Conservation (phyloP, 2,329 filamentous ascomycete species). For the Calonectria crousiana region DNA sequence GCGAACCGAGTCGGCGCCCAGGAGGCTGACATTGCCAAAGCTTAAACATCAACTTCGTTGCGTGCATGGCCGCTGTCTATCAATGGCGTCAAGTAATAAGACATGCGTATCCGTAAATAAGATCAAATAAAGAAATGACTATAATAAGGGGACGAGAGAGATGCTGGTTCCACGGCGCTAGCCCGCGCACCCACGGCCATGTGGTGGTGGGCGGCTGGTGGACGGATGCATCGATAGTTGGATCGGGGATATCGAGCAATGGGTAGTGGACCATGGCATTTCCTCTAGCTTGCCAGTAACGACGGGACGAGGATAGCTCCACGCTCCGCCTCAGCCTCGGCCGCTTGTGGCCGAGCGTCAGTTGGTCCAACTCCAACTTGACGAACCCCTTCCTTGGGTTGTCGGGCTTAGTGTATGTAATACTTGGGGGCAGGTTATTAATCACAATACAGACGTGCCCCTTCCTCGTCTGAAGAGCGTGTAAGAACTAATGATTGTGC, state of each 20-base stretch:
- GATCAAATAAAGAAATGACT: not conserved
- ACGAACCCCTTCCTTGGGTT: not conserved
- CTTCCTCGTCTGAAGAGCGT: not conserved
- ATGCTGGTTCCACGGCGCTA: not conserved
- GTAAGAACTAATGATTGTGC: slow-evolving; percentile 1
- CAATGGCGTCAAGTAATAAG: slow-evolving; percentile 4
- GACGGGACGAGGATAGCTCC: slow-evolving; percentile 9
- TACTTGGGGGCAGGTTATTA: not conserved
- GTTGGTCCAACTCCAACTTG: not conserved
- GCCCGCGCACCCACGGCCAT: not conserved
- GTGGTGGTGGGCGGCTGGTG: not conserved
- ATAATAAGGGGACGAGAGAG: not conserved
- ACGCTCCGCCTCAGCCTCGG: not conserved
- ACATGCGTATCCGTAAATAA: not conserved
- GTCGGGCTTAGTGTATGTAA: not conserved
- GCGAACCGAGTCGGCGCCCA: slow-evolving; percentile 6
- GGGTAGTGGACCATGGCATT: slow-evolving; percentile 10
- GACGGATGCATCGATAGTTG: slow-evolving; percentile 19
- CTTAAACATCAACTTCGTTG: not conserved
- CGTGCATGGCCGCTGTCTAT: not conserved
- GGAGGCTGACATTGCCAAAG: slow-evolving; percentile 6
- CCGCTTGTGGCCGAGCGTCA: slow-evolving; percentile 5
- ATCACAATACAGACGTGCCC: not conserved
- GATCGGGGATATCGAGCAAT: slow-evolving; percentile 18
- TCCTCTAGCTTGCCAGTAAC: slow-evolving; percentile 10